phyloP scores from a whole-genome alignment of 2,329 filamentous ascomycete genomes.

The Ceratocystis variospora region DNA sequence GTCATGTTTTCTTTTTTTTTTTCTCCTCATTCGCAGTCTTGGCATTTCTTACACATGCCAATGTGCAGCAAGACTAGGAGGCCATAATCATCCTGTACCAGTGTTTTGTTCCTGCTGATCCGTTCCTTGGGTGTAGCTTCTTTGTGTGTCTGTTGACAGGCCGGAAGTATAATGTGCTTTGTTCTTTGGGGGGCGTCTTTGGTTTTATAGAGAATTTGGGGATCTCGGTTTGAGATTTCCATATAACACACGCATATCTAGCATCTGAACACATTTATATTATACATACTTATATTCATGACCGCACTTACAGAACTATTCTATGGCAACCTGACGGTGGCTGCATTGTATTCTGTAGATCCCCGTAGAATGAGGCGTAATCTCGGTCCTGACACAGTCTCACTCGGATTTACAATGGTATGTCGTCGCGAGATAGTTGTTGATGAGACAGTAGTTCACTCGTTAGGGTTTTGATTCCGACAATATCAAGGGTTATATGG shows the following conservation, averaged over 20 bases:
- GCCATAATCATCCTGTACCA: neutral
- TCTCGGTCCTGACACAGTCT: no score
- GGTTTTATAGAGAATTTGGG: neutral
- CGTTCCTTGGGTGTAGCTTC: neutral
- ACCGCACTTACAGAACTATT: neutral
- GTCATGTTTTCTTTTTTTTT: neutral
- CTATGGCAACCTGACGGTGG: no score
- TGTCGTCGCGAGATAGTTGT: no score
- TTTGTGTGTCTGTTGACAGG: neutral
- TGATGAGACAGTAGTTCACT: no score
- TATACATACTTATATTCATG: neutral
- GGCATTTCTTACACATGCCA: neutral
- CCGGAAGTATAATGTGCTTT: neutral
- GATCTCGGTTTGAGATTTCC: neutral
- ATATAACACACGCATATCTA: neutral
- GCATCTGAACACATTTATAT: neutral
- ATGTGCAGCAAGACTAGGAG: neutral
- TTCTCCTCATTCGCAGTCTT: neutral
- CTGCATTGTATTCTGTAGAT: no score
- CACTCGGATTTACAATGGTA: no score
- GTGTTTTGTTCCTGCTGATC: slow-evolving; percentile 2
- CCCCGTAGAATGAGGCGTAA: no score
- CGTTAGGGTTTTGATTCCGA: no score
- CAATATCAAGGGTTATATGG: neutral
- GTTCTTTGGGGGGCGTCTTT: neutral